Evolutionary conservation across 2,329 filamentous ascomycete genomes (phyloP), one percentile per base, ranked within the genome.

Genomic region (Tolypocladium tropicale): DNA sequence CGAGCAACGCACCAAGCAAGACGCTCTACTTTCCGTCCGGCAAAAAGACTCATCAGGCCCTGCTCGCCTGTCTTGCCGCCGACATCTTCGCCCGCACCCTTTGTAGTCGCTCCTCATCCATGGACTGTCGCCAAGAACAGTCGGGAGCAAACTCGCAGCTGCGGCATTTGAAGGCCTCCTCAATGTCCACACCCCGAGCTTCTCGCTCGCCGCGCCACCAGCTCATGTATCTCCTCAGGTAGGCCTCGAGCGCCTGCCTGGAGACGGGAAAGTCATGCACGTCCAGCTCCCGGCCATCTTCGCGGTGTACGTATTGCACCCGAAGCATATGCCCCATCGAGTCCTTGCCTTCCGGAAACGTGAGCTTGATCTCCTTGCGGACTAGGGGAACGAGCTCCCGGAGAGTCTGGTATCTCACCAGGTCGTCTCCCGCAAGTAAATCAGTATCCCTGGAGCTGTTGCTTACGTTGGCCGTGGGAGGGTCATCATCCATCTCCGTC

Each of bases 141-240:
- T 76, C 78, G 2, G 89, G 85, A 0, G 79, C 82, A 69, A 96
- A 96, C 61, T 95, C 90, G 66, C 93, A 97, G 28, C 79, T 83
- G 23, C 83, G 76, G 68, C 93, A 97, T 69, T 96, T 97, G 72
- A 87, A 95, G 0, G 90, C 89, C 63, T 96, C 92, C 64, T 92
- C 86, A 7, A 95, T 79, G 7, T 82, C 78, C 3, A 96, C 92
- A 0, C 93, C 93, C 9, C 78, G 77, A 0, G 91, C 83, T 53
- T 80, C 73, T 18, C 92, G 76, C 63, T 87, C 77, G 1, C 92
- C 93, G 34, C 81, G 83, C 93, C 93, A 97, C 90, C 90, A 96
- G n/a, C 78, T 69, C 80, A 96, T 83, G 60, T 88, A 85, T 3
- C 82, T 78, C 0, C 72, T 67, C 3, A 96, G 68, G 66, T 95